Conservation (phyloP, 805 yeast genomes). For the Clavispora santaluciae region DNA sequence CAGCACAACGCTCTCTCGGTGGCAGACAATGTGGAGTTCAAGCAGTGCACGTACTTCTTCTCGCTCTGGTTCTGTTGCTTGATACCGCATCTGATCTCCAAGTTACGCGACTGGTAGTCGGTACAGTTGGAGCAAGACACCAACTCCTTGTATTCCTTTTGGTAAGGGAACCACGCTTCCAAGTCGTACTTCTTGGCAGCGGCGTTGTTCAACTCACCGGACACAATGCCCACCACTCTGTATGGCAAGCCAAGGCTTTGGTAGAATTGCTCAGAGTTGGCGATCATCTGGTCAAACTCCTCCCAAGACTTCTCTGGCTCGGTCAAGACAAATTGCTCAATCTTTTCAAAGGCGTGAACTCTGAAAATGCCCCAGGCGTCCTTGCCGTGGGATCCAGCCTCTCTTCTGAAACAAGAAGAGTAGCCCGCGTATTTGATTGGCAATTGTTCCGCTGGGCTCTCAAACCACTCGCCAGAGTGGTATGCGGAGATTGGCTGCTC, state of each 20-base stretch:
- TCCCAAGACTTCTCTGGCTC: conserved; percentile 99
- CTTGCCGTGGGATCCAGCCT: conserved; percentile 98
- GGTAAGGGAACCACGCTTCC: conserved; percentile 99
- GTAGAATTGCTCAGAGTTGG: conserved; percentile 86
- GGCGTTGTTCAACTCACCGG: conserved; percentile 97
- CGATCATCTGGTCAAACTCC: conserved; percentile 95
- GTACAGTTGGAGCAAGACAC: conserved; percentile 99
- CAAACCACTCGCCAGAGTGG: conserved; percentile 98
- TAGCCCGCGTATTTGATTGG: conserved; percentile 97
- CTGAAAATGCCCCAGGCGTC: conserved; percentile 99
- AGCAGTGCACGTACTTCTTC: conserved; percentile 97
- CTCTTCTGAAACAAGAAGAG: conserved; percentile 98
- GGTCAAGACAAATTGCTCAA: conserved; percentile 91
- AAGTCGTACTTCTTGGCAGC: conserved; percentile 98
- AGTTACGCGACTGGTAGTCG: conserved; percentile 96
- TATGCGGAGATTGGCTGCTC: conserved; percentile 99
- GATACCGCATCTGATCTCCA: conserved; percentile 98
- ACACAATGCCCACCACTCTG: conserved; percentile 95
- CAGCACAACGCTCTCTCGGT: conserved; percentile 98
- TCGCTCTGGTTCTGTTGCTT: conserved; percentile 92
- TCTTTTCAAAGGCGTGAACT: conserved; percentile 97
- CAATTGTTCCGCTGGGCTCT: conserved; percentile 92
- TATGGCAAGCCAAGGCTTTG: conserved; percentile 88
- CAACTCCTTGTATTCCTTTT: conserved; percentile 95
- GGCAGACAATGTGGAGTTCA: conserved; percentile 95